Conservation (phyloP, 495 filamentous ascomycete genomes). For the Apiosordaria backusii region DNA sequence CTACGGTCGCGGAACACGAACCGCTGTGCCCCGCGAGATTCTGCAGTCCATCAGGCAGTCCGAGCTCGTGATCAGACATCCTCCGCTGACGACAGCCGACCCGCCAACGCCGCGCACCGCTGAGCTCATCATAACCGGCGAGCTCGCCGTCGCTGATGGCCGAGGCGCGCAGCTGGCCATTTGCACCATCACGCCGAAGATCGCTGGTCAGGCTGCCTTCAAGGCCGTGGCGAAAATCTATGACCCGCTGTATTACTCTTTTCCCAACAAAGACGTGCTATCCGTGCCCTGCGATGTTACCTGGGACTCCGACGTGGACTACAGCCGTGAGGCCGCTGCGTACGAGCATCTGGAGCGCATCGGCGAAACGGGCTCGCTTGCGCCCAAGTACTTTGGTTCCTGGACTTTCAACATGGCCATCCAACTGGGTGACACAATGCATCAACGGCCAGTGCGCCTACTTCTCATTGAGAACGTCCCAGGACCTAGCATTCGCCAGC, state of each 20-base stretch:
- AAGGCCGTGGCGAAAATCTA: constrained; percentile 21
- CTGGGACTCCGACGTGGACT: constrained; percentile 14
- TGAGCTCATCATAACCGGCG: background rate
- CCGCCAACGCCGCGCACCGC: background rate
- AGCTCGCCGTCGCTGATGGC: background rate
- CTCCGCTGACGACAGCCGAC: background rate
- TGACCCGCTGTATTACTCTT: constrained; percentile 22
- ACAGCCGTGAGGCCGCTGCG: constrained; percentile 17
- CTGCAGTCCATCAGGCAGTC: constrained; percentile 4
- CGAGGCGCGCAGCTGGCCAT: background rate
- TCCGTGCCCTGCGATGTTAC: background rate
- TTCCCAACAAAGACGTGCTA: background rate
- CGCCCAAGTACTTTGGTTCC: constrained; percentile 15
- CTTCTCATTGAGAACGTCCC: constrained; percentile 19
- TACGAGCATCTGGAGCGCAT: constrained; percentile 7
- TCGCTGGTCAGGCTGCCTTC: background rate
- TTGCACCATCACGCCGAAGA: constrained; percentile 5
- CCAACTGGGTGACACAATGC: background rate
- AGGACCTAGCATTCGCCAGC: constrained; percentile 10
- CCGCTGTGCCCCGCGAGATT: background rate
- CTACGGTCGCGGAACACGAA: constrained; percentile 7
- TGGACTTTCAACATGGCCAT: constrained; percentile 17
- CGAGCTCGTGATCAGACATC: background rate
- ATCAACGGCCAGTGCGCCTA: constrained; percentile 16
- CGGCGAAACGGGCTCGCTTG: constrained; percentile 11